phyloP scores from a whole-genome alignment of 129 eudicot genomes.

The Smallanthus sonchifolius region DNA sequence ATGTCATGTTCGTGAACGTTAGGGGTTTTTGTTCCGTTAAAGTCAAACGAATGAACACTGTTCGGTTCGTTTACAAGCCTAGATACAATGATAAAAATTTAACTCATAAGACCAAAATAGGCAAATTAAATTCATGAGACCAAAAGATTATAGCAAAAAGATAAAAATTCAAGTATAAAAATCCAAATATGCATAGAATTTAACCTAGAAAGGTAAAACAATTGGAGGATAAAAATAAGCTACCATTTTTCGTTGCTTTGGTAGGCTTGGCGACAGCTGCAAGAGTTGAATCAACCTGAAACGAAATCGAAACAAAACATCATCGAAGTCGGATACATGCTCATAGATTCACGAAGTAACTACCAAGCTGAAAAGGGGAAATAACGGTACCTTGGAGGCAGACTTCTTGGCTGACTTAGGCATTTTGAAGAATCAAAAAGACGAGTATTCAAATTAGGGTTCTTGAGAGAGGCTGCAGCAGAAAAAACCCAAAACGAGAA shows the following conservation, averaged over 20 bases:
- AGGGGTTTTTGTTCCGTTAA: no score
- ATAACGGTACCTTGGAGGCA: constrained; percentile 39
- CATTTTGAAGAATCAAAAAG: constrained; percentile 17
- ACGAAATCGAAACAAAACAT: neutral
- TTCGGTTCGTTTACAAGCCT: no score
- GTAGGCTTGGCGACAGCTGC: neutral
- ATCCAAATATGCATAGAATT: neutral
- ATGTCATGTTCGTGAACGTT: no score
- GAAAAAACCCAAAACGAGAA: constrained; percentile 22
- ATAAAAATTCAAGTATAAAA: neutral
- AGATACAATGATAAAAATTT: neutral
- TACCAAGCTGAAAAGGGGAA: neutral
- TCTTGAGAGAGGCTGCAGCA: constrained; percentile 12
- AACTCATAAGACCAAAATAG: neutral
- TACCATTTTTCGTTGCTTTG: constrained; percentile 24
- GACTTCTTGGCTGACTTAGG: constrained; percentile 62
- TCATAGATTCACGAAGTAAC: neutral
- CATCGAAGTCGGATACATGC: neutral
- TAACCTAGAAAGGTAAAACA: neutral
- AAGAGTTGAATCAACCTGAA: constrained; percentile 13
- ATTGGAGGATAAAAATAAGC: neutral
- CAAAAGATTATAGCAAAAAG: neutral
- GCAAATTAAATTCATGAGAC: neutral
- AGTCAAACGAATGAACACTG: no score
- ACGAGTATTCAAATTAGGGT: constrained; percentile 25